Evolutionary conservation across 352 stramenopile genomes (phyloP).

Genomic region (Plasmopara halstedii): DNA sequence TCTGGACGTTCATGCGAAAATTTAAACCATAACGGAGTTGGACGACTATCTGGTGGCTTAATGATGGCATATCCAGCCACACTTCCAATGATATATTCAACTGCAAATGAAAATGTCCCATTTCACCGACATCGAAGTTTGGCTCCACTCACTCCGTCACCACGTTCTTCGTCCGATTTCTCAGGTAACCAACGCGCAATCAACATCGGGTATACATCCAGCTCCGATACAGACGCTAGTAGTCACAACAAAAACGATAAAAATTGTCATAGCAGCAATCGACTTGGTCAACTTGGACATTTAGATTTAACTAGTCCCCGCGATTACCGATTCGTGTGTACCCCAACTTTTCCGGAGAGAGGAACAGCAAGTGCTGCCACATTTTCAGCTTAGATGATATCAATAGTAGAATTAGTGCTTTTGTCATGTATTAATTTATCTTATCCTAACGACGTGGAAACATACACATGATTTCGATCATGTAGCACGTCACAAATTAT

Average conservation of each 20-base stretch:
- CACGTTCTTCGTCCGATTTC: conserved; percentile 19
- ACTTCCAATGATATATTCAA: conserved; percentile 12
- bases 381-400: conserved; percentile 27
- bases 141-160: conserved; percentile 24
- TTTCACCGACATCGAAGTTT: conserved; percentile 23
- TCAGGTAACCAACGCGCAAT: conserved; percentile 16
- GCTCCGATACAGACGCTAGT: conserved; percentile 3
- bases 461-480: conserved; percentile 55
- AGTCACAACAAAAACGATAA: conserved; percentile 2
- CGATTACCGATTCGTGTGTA: conserved; percentile 54
- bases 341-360: conserved; percentile 58
- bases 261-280: conserved; percentile 3
- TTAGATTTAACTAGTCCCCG: conserved; percentile 23
- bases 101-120: conserved; percentile 8
- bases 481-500: conserved; percentile 63
- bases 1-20: conserved; percentile 13
- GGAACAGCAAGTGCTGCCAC: conserved; percentile 8
- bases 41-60: conserved; percentile 32
- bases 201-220: conserved; percentile 2
- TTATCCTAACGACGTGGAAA: conserved; percentile 42
- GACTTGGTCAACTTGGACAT: conserved; percentile 13
- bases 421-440: background rate
- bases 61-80: conserved; percentile 33
- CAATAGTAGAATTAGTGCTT: conserved; percentile 14
- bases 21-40: conserved; percentile 6